A percentile compares a stretch with the other conserved stretches of the same genome.
phyloP scores from a whole-genome alignment of 2,329 filamentous ascomycete species.

The Xylariomycetidae sp. region DNA sequence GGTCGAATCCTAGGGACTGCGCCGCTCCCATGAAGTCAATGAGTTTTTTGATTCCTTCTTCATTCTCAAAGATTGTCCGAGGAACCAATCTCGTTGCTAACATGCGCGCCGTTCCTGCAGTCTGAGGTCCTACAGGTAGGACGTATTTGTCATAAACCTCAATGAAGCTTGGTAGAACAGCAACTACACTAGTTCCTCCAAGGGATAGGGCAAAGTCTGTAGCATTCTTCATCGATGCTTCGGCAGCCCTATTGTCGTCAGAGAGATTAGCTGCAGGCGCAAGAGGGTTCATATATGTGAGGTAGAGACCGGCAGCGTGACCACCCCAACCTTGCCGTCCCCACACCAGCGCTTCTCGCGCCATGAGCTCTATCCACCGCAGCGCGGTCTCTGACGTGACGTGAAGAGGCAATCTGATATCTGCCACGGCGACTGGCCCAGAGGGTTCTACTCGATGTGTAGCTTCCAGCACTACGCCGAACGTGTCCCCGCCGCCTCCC shows the following conservation, averaged over 20 bases:
- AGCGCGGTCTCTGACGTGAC: conserved; percentile 22
- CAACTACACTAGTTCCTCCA: conserved; percentile 15
- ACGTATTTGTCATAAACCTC: conserved; percentile 18
- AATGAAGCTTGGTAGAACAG: conserved; percentile 15
- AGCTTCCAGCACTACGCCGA: conserved; percentile 37
- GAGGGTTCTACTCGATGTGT: conserved; percentile 37
- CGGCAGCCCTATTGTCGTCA: conserved; percentile 9
- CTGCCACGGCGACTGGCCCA: conserved; percentile 25
- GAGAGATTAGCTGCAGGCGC: conserved; percentile 13
- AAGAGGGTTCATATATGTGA: conserved; percentile 18
- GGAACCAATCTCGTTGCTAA: conserved; percentile 15
- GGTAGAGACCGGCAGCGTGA: conserved; percentile 14
- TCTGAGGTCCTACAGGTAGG: conserved; percentile 8
- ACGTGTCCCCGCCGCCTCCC: conserved; percentile 42
- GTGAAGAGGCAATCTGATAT: conserved; percentile 20
- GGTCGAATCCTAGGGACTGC: conserved; percentile 9
- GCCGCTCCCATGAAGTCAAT: conserved; percentile 7
- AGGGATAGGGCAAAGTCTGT: conserved; percentile 13
- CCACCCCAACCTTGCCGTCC: conserved; percentile 20
- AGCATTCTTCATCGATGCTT: conserved; percentile 11
- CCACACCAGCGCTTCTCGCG: conserved; percentile 14
- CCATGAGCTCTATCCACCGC: conserved; percentile 23
- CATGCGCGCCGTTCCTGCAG: conserved; percentile 11
- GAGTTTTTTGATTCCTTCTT: conserved; percentile 11
- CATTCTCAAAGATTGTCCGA: conserved; percentile 11